These are phyloP conservation scores for Strobilomyces confusus DNA, from an alignment of 768 basidiomycete species.

Conservation along the genomic window DNA sequence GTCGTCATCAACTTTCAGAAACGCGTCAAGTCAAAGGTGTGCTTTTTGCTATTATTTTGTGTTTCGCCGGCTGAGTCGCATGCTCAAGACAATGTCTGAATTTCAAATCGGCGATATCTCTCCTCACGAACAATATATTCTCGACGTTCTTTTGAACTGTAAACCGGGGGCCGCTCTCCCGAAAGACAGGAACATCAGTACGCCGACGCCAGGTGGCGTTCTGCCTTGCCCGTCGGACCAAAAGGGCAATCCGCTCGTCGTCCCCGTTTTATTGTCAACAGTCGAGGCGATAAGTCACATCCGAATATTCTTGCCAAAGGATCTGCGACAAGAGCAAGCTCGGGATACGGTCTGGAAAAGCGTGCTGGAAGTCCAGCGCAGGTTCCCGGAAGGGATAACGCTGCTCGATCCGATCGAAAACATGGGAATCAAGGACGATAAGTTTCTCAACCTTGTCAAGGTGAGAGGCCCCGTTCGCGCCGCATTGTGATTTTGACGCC, in stretches of 20 bases:
- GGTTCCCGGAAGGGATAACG: conserved; percentile 84
- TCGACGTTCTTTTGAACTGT: conserved; percentile 88
- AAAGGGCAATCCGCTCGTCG: conserved; percentile 79
- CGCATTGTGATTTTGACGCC: neutral
- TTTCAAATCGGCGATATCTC: conserved; percentile 65
- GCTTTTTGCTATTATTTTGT: conserved; percentile 5
- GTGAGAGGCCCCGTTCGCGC: conserved; percentile 36
- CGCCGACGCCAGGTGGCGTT: conserved; percentile 64
- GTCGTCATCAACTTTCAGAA: conserved; percentile 91
- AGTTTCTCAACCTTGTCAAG: conserved; percentile 82
- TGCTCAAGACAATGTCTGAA: conserved; percentile 55
- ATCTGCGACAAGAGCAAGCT: conserved; percentile 69
- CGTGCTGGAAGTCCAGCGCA: conserved; percentile 83
- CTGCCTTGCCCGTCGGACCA: conserved; percentile 68
- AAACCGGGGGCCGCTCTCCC: conserved; percentile 56
- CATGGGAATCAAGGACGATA: conserved; percentile 94
- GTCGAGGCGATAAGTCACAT: conserved; percentile 84
- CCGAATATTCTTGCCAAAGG: conserved; percentile 86
- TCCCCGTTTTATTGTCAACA: conserved; percentile 85
- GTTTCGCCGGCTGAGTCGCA: neutral
- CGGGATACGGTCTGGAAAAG: conserved; percentile 88
- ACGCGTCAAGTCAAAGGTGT: conserved; percentile 74
- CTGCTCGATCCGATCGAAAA: conserved; percentile 90
- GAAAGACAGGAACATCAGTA: conserved; percentile 52
- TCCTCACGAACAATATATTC: conserved; percentile 86